Percentiles rank a stretch among this genome's conserved stretches.
Conservation (phyloP, 768 basidiomycete genomes). For the Lactarius quietus region DNA sequence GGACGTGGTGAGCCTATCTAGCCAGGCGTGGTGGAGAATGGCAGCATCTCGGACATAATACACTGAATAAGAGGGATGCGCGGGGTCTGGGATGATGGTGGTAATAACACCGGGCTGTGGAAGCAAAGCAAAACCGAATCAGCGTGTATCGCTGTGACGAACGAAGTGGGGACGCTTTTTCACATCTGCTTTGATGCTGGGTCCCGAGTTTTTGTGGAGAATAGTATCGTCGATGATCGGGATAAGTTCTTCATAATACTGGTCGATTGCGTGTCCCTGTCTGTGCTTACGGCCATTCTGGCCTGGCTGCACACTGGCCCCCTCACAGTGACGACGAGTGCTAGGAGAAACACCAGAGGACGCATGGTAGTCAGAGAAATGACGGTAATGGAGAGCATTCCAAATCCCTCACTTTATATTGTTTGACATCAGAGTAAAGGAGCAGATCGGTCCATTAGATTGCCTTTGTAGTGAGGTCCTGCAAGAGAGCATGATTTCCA, state of each 20-base stretch:
- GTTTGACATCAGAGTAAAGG: too few relatives aligned
- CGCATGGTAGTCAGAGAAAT: too few relatives aligned
- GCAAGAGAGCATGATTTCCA: too few relatives aligned
- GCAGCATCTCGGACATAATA: constrained; percentile 19
- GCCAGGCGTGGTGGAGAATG: constrained; percentile 15
- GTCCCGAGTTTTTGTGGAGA: constrained; percentile 4
- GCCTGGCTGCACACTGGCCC: not conserved
- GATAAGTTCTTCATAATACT: constrained; percentile 4
- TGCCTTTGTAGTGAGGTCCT: too few relatives aligned
- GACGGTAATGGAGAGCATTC: too few relatives aligned
- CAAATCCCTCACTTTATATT: too few relatives aligned
- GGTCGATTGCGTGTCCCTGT: not conserved
- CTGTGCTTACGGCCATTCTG: not conserved
- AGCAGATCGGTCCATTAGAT: too few relatives aligned
- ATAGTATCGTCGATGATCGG: not conserved
- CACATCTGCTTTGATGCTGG: constrained; percentile 3
- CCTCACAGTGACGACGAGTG: not conserved
- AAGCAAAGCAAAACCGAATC: not conserved
- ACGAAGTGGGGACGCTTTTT: not conserved
- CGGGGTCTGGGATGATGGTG: constrained; percentile 6
- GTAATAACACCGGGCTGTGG: constrained; percentile 14
- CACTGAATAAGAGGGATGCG: constrained; percentile 1
- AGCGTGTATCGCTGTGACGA: too few relatives aligned
- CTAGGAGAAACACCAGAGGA: not conserved
- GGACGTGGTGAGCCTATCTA: constrained; percentile 2